These are phyloP conservation scores for Escovopsis weberi DNA, from an alignment of 2,329 filamentous ascomycete genomes.

Conservation along the genomic window DNA sequence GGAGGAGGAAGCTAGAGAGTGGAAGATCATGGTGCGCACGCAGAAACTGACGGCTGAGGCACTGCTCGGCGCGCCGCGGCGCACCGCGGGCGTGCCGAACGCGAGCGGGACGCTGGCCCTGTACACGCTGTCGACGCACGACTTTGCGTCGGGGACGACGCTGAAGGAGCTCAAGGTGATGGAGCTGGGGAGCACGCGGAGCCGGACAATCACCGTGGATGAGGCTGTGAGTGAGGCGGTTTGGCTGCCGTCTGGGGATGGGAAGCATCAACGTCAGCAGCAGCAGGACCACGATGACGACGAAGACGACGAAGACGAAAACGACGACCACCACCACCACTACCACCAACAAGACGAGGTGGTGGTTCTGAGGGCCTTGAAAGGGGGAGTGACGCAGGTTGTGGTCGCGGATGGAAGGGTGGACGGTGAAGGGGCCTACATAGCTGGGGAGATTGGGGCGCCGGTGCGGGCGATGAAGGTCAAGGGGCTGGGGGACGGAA, in stretches of 20 bases:
- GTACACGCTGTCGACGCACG: constrained; percentile 25
- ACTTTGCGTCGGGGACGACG: constrained; percentile 17
- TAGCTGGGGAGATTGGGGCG: constrained; percentile 18
- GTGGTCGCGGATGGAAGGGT: constrained; percentile 13
- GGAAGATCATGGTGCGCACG: constrained; percentile 7
- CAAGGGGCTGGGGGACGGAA: constrained; percentile 18
- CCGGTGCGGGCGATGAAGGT: constrained; percentile 20
- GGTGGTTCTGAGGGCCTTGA: constrained; percentile 8
- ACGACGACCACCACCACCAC: too few relatives aligned
- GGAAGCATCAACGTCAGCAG: too few relatives aligned
- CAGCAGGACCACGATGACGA: too few relatives aligned
- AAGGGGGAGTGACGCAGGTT: constrained; percentile 18
- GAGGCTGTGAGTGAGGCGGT: constrained; percentile 17
- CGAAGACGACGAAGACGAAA: too few relatives aligned
- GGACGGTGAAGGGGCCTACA: constrained; percentile 9
- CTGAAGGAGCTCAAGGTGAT: constrained; percentile 20
- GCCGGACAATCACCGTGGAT: constrained; percentile 12
- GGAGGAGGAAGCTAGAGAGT: too few relatives aligned
- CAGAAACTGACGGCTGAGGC: constrained; percentile 19
- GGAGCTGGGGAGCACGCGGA: constrained; percentile 16
- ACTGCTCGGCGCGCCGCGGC: constrained; percentile 16
- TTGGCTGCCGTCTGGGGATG: constrained; percentile 21
- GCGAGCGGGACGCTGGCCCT: constrained; percentile 25
- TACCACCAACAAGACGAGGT: too few relatives aligned
- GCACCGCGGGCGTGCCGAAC: constrained; percentile 23